Percentiles rank a stretch among this genome's conserved stretches.
These are phyloP conservation scores for Capsicum rhomboideum DNA, from an alignment of 257 asterid species.

Conservation along the genomic window DNA sequence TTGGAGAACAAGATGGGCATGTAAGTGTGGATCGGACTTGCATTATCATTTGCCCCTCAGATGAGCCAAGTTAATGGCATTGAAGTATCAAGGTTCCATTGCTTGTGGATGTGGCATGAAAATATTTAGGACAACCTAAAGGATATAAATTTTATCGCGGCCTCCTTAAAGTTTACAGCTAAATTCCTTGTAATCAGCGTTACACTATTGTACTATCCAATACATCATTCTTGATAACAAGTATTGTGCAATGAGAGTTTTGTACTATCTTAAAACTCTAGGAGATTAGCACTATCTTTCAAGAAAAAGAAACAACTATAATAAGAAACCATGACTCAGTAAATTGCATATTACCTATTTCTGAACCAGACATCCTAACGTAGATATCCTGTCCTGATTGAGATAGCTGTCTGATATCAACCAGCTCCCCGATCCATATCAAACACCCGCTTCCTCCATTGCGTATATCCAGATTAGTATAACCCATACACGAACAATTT, in stretches of 20 bases:
- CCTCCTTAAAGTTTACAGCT: too few relatives aligned
- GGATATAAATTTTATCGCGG: not conserved
- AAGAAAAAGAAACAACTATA: not conserved
- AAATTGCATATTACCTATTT: conserved; percentile 11
- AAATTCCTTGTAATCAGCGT: not conserved
- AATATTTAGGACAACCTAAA: not conserved
- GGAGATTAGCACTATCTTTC: not conserved
- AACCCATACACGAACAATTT: conserved; percentile 23
- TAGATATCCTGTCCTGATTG: conserved; percentile 20
- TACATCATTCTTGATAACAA: not conserved
- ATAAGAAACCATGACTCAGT: not conserved
- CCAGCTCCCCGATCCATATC: conserved; percentile 17
- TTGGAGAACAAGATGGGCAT: not conserved
- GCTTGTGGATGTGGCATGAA: not conserved
- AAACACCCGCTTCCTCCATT: conserved; percentile 21
- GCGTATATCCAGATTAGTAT: conserved; percentile 12
- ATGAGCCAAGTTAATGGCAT: not conserved
- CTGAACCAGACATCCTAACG: conserved; percentile 24
- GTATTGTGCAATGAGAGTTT: not conserved
- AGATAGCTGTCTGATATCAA: conserved; percentile 15
- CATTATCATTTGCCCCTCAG: not conserved
- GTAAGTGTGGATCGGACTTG: not conserved
- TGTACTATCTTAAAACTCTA: not conserved
- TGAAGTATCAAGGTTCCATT: not conserved
- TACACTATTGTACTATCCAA: not conserved